Conservation (phyloP, 148 eudicot species). For the Gaultheria prostrata region DNA sequence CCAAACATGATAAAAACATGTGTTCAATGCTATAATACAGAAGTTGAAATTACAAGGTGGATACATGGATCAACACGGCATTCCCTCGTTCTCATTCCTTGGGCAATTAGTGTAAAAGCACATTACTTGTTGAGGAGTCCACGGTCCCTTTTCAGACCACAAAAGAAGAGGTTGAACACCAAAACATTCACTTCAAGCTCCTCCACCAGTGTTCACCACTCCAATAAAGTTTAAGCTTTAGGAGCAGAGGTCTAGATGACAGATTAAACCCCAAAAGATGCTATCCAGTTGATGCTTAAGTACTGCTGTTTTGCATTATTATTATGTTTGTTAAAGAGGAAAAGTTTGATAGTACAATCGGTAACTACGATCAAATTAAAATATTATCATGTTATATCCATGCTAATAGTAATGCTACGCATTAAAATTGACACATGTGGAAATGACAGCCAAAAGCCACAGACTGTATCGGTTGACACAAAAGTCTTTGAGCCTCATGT, state of each 20-base stretch:
- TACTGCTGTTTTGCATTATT: background rate
- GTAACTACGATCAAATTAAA: background rate
- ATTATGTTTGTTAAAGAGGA: background rate
- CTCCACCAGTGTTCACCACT: background rate
- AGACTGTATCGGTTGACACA: background rate
- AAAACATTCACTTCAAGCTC: background rate
- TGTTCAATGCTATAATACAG: background rate
- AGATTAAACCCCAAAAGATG: background rate
- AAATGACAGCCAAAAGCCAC: background rate
- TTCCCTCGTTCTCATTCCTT: background rate
- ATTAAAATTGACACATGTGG: background rate
- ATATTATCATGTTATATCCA: background rate
- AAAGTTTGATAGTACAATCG: background rate
- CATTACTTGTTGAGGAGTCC: background rate
- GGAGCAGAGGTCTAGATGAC: background rate
- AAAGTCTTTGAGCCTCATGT: too few relatives aligned
- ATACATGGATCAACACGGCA: background rate
- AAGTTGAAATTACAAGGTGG: background rate
- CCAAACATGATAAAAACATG: background rate
- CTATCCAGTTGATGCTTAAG: background rate
- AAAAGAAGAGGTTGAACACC: background rate
- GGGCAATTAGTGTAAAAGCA: background rate
- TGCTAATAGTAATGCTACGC: background rate
- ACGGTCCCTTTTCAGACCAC: background rate
- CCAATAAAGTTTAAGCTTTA: background rate